A percentile compares a stretch with the other conserved stretches of the same genome.
Conservation (phyloP, 108 stramenopile genomes). For the Pseudonitzschia delicatissima region DNA sequence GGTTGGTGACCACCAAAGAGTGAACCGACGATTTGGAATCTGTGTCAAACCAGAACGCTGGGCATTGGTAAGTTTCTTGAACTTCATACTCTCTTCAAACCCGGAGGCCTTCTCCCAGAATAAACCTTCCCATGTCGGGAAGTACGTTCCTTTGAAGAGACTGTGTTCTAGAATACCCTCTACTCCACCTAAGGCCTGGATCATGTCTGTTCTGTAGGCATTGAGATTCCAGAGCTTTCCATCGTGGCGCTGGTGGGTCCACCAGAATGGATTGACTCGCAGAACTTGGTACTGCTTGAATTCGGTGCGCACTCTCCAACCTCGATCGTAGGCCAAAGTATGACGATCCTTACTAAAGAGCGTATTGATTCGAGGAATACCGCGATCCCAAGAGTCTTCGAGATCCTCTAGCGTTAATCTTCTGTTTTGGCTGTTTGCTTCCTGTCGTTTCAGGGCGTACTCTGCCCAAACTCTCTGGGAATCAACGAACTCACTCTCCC, state of each 20-base stretch:
- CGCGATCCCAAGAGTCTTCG: constrained; percentile 99
- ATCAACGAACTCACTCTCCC: constrained; percentile 99
- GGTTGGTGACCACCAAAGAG: constrained; percentile 99
- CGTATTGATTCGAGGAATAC: constrained; percentile 99
- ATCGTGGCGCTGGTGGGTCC: constrained; percentile 99
- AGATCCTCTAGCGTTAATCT: constrained; percentile 97
- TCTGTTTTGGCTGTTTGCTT: constrained; percentile 98
- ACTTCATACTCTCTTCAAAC: constrained; percentile 98
- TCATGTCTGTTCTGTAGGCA: constrained; percentile 99
- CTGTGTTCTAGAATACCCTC: constrained; percentile 99
- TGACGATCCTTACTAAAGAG: constrained; percentile 96
- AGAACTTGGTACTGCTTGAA: constrained; percentile 98
- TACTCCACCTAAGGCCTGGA: constrained; percentile 98
- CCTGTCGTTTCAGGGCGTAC: constrained; percentile 99
- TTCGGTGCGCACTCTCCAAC: constrained; percentile 97
- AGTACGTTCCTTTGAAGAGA: constrained; percentile 99
- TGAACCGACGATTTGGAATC: constrained; percentile 99
- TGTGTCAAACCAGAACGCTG: constrained; percentile 98
- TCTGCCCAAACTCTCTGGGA: constrained; percentile 99
- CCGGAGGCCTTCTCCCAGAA: constrained; percentile 99
- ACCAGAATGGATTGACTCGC: constrained; percentile 97
- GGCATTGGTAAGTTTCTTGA: constrained; percentile 99
- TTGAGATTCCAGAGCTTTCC: constrained; percentile 99
- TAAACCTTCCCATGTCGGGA: constrained; percentile 99
- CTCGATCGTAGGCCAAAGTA: constrained; percentile 95